Conservation (phyloP, 2,329 filamentous ascomycete genomes). For the Pyricularia pennisetigena region DNA sequence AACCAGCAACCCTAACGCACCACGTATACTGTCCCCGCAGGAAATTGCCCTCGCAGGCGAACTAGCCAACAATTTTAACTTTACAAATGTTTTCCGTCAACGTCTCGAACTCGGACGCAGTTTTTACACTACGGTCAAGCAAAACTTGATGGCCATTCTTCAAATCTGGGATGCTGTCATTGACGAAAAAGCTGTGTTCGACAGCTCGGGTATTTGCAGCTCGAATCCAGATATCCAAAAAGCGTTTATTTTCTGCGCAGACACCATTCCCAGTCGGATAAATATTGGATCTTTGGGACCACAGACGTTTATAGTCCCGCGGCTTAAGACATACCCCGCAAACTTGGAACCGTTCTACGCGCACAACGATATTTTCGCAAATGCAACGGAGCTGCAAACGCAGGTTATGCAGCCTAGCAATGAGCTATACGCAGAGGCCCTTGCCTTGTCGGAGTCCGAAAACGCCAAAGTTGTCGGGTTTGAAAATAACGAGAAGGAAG, state of each 20-base stretch:
- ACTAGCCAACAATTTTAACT: neutral
- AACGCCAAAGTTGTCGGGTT: neutral
- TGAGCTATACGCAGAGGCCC: neutral
- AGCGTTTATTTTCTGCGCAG: neutral
- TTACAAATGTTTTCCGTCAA: neutral
- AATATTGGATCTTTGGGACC: neutral
- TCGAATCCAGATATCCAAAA: neutral
- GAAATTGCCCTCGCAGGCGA: neutral
- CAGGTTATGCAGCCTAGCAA: neutral
- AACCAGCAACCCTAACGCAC: neutral
- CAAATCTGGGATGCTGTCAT: neutral
- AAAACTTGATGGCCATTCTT: neutral
- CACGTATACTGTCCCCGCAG: neutral
- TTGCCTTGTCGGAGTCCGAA: neutral
- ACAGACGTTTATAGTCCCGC: neutral
- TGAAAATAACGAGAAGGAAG: no score
- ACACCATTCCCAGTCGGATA: neutral
- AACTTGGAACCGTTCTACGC: neutral
- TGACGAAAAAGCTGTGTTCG: neutral
- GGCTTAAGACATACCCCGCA: neutral
- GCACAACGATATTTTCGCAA: neutral
- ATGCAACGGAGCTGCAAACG: no score
- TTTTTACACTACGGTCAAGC: neutral
- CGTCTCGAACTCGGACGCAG: neutral
- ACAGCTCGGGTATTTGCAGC: neutral